Evolutionary conservation across 2,329 filamentous ascomycete genomes (phyloP), one percentile per base, ranked within the genome.

Genomic region (Penicillium hesseltinei): DNA sequence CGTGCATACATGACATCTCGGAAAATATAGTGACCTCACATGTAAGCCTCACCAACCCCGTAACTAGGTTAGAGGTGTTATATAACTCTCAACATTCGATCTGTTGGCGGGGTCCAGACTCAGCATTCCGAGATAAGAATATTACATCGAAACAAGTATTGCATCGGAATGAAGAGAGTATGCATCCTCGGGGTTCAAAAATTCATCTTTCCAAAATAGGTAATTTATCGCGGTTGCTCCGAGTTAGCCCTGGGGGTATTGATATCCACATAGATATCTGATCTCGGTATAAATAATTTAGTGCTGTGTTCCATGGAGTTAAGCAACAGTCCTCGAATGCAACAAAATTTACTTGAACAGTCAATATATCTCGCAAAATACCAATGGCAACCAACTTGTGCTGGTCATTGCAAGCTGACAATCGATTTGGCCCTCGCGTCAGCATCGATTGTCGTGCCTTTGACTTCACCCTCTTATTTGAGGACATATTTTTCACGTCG

Each of bases 401-500:
- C 31, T 39, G 2, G 47, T 25, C 31, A 23, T 9, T 23, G 11
- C 19, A 40, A 40, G 38, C 40, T 3, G 48, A 51, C 38, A 51
- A 51, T 33, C 48, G 13, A 13, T 8, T 51, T 5, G 48, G 48
- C 27, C 48, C 48, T 51, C 48, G 48, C 4, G 23, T 51, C 48
- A 29, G 23, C 38, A 27, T 27, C 15, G 38, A 42, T 42, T 51
- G 48, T 42, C 48, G 48, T 42, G n/a, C 25, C 17, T 51, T 51
- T 51, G 48, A 51, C 36, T 51, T 51, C 33, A 51, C 48, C 0
- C 25, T 51, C n/a, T 42, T 51, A 31, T 51, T 51, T 21, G 48
- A 51, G 11, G 48, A 51, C 23, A 42, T 42, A n/a, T 51, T 51
- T 19, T 51, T 51, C 48, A 42, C 11, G 2, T 23, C 23, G 25